Evolutionary conservation across 805 yeast genomes (phyloP).

Genomic region (Schwanniomyces occidentalis): DNA sequence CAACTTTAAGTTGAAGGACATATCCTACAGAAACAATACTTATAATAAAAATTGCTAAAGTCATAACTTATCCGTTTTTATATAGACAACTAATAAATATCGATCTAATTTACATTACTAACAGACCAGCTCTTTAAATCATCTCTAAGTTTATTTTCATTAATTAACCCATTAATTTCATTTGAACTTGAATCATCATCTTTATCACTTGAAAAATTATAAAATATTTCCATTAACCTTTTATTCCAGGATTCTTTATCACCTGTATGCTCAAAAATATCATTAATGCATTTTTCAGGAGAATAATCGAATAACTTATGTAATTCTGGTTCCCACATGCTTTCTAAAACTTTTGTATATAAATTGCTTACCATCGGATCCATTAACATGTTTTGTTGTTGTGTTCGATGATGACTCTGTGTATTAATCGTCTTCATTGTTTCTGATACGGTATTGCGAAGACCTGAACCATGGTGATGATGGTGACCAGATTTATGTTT

Average conservation of each 20-base stretch:
- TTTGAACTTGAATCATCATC: conserved; percentile 22
- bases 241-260: conserved; percentile 33
- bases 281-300: conserved; percentile 72
- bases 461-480: no score
- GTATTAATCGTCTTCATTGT: no score
- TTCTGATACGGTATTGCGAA: no score
- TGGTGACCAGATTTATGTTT: no score
- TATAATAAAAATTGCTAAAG: no score
- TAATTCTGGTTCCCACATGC: conserved; percentile 59
- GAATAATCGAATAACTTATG: conserved; percentile 49
- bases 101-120: conserved; percentile 2
- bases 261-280: conserved; percentile 69
- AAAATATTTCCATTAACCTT: conserved; percentile 2
- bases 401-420: no score
- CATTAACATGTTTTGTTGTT: conserved; percentile 23
- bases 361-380: conserved; percentile 53
- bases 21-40: no score
- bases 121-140: conserved; percentile 38
- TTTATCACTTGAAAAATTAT: conserved; percentile 13
- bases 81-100: not conserved
- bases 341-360: conserved; percentile 55
- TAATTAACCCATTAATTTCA: conserved; percentile 39
- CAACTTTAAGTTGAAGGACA: no score
- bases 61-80: not conserved
- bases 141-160: conserved; percentile 34